Evolutionary conservation across 2,329 filamentous ascomycete species (phyloP).

Genomic region (Xylariaceae sp.): DNA sequence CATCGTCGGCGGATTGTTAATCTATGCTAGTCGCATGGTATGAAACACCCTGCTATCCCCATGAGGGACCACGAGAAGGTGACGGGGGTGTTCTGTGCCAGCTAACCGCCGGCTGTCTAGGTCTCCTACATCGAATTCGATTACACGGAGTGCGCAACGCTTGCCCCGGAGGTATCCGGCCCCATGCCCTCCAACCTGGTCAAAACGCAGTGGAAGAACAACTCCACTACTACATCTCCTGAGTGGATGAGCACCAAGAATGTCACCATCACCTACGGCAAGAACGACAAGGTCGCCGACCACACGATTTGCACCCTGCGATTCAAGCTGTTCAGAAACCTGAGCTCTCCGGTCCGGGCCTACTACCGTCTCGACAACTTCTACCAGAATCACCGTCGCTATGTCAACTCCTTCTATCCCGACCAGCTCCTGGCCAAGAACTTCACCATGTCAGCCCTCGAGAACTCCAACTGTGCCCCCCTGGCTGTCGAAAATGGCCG

Average conservation of each 20-base stretch:
- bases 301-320: conserved; percentile 61
- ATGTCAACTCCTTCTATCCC: conserved; percentile 82
- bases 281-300: conserved; percentile 15
- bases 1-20: conserved; percentile 78
- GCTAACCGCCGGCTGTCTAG: conserved; percentile 39
- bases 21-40: conserved; percentile 81
- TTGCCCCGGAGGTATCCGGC: conserved; percentile 43
- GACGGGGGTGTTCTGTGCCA: not conserved
- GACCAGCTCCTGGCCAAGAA: conserved; percentile 72
- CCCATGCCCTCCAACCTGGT: conserved; percentile 55
- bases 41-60: conserved; percentile 20
- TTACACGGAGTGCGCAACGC: conserved; percentile 69
- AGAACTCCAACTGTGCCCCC: conserved; percentile 68
- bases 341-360: conserved; percentile 78
- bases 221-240: conserved; percentile 34
- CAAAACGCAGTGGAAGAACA: conserved; percentile 63
- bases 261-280: conserved; percentile 34
- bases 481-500: conserved; percentile 45
- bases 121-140: conserved; percentile 88
- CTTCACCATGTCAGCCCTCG: conserved; percentile 56
- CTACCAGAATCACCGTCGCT: conserved; percentile 97
- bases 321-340: conserved; percentile 73
- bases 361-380: conserved; percentile 98
- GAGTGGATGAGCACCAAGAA: conserved; percentile 35
- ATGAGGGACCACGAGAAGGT: not conserved